These are phyloP conservation scores for Mycena belliarum DNA, from an alignment of 768 basidiomycete species.

Conservation along the genomic window DNA sequence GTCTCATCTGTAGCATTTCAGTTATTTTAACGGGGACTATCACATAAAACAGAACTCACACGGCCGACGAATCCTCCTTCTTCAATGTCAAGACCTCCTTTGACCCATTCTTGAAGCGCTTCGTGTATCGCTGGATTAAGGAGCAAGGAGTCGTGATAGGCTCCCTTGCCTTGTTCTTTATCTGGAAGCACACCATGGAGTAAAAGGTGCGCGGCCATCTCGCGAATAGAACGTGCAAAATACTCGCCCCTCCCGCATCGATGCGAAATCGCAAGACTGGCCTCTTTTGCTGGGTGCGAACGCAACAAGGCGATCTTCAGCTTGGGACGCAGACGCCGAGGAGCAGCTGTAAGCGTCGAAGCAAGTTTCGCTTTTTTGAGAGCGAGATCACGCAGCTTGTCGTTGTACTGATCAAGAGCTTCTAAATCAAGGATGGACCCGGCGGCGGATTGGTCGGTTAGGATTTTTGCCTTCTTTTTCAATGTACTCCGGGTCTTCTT, in stretches of 20 bases:
- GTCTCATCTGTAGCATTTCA: background rate
- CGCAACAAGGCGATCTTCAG: background rate
- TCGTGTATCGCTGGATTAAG: background rate
- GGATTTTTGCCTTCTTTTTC: background rate
- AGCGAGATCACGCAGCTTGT: background rate
- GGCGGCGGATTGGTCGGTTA: background rate
- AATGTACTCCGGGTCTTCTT: background rate
- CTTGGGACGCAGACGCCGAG: background rate
- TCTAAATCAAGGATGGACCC: background rate
- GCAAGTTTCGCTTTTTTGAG: background rate
- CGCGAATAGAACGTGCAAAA: slow-evolving; percentile 1
- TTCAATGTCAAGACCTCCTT: background rate
- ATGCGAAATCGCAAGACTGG: background rate
- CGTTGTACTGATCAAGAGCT: background rate
- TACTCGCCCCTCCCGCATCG: slow-evolving; percentile 1
- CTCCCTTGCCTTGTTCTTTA: slow-evolving; percentile 14
- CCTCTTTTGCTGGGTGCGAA: background rate
- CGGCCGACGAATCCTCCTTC: slow-evolving; percentile 1
- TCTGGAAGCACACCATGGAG: slow-evolving; percentile 4
- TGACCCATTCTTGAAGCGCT: slow-evolving; percentile 1
- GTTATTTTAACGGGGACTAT: background rate
- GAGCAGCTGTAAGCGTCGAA: background rate
- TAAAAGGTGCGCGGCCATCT: background rate
- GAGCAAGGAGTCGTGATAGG: background rate
- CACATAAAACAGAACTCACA: background rate